Base-by-base conservation (phyloP, 2,329 filamentous ascomycete species). In the Aspergillus flavus region DNA sequence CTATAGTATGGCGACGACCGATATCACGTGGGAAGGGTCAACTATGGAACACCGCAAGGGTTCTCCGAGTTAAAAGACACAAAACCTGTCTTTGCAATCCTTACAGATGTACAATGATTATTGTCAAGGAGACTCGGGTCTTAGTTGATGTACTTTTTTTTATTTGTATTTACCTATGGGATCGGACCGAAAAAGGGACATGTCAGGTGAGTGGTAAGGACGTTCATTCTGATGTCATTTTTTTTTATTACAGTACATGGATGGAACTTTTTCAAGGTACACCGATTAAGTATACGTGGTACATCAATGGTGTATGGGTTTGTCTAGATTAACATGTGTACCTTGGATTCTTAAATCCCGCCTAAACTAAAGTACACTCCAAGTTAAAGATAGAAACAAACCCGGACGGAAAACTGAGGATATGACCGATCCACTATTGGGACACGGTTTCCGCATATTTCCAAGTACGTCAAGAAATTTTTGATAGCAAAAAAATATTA, bases 371-470 rank as follows among this genome's bases (percentile, higher is more conserved):
- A 50, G 46, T 50, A 50, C 52, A 11, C 16, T 30, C 28, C 28
- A 36, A 36, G 52, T 54, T 54, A 54, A 54, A 54, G 52, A 54
- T 54, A 54, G 52, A 34, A 54, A 54, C 52, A 54, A 54, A 54
- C 30, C 52, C 12, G 10, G 16, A 36, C 1, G 30, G 32, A 23
- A 12, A 28, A 14, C 30, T 21, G 52, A 21, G 46, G 9, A 54
- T 23, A 19, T 36, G 52, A 26, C 32, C 28, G 50, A 53, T 32
- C 50, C 19, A 26, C 28, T 48, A 48, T 9, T 28, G 6, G 6
- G 48, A 53, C 3, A 19, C 6, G 6, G n/a, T 53, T 53, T 30
- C 12, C 6, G n/a, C 19, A n/a, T 21, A n/a, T 32, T 11, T n/a
- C 6, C 4, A 53, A 26, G 3, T 10, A 32, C 7, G n/a, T 14